phyloP scores from a whole-genome alignment of 345 rosid species.

The Cardiospermum halicacabum region DNA sequence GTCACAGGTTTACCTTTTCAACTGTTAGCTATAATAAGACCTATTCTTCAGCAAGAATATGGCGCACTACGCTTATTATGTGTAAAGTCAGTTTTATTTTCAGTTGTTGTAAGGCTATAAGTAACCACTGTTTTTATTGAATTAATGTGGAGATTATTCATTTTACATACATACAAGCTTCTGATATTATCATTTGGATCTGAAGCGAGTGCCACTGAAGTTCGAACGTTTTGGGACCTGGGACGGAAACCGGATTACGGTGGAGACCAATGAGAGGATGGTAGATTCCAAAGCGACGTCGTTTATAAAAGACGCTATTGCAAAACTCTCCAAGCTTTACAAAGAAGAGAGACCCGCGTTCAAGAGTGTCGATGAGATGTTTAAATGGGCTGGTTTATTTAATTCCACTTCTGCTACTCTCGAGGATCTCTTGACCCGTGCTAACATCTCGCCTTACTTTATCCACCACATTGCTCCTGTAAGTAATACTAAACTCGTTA shows the following conservation, averaged over 20 bases:
- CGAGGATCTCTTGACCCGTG: slow-evolving; percentile 45
- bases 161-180: no score
- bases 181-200: slow-evolving; percentile 36
- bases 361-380: slow-evolving; percentile 80
- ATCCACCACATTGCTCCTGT: slow-evolving; percentile 69
- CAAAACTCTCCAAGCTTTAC: slow-evolving; percentile 70
- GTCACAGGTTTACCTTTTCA: no score
- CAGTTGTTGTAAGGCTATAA: no score
- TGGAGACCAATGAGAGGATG: slow-evolving; percentile 56
- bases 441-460: slow-evolving; percentile 48
- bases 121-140: no score
- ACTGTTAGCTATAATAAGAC: no score
- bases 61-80: no score
- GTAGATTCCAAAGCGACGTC: slow-evolving; percentile 50
- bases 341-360: slow-evolving; percentile 67
- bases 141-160: no score
- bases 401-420: slow-evolving; percentile 59
- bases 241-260: slow-evolving; percentile 60
- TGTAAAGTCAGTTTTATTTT: no score
- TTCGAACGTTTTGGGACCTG: slow-evolving; percentile 62
- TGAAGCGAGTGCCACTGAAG: slow-evolving; percentile 41
- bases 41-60: no score
- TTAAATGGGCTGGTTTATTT: slow-evolving; percentile 77
- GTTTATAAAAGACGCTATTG: slow-evolving; percentile 59
- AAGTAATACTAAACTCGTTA: no score